Evolutionary conservation across 2,329 filamentous ascomycete genomes (phyloP).

Genomic region (Colletotrichum lupini): DNA sequence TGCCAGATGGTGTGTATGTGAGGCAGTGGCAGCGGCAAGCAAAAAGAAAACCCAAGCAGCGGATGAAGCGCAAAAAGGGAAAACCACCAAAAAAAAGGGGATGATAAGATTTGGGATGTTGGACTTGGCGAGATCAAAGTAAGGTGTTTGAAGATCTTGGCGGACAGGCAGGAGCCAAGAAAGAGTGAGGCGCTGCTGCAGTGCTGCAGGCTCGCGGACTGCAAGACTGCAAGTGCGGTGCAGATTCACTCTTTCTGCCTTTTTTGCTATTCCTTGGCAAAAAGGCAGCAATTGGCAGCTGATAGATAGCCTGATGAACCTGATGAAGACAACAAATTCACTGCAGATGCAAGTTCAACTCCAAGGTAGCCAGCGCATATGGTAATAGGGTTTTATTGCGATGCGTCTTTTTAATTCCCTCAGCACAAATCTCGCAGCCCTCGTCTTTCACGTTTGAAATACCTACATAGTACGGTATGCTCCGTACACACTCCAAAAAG

Average conservation of each 20-base stretch:
- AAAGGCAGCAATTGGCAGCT: neutral
- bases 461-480: no score
- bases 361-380: neutral
- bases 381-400: constrained; percentile 23
- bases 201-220: constrained; percentile 1
- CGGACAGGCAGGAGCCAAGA: neutral
- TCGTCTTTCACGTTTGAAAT: neutral
- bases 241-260: neutral
- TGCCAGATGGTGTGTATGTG: neutral
- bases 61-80: constrained; percentile 1
- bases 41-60: neutral
- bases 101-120: constrained; percentile 9
- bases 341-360: neutral
- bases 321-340: no score
- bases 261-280: neutral
- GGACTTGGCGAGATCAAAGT: constrained; percentile 23
- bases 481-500: neutral
- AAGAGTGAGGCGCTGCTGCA: constrained; percentile 8
- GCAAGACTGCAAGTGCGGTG: neutral
- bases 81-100: neutral
- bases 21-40: constrained; percentile 4
- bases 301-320: neutral
- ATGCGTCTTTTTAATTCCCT: constrained; percentile 16
- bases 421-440: neutral
- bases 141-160: constrained; percentile 28